Evolutionary conservation across 2,329 filamentous ascomycete species (phyloP), one percentile per base, ranked within the genome.

Genomic region (Neocatenulostroma microsporum): DNA sequence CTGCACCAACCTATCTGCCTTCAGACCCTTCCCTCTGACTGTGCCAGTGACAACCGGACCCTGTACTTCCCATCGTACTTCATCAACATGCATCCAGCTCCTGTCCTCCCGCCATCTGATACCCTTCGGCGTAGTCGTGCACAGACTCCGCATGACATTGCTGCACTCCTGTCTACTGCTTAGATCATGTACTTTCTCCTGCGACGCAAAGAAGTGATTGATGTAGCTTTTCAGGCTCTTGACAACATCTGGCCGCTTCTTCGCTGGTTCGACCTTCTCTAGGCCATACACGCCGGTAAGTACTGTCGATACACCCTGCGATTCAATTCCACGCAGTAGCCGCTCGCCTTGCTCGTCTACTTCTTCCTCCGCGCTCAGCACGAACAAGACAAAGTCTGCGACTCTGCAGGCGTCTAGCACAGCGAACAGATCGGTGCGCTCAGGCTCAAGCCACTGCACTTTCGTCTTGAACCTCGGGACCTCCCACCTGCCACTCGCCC

Each of bases 391-490:
- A 59, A 93, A 96, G 61, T 98, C 91, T 24, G 91, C 88, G 13
- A 86, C 74, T 39, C 86, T 77, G 44, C 86, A 87, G 24, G 86
- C 86, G 62, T 98, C 88, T 39, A 96, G 64, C 36, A 83, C 84
- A 23, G 78, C 75, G 14, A 84, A 70, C 12, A 96, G 62, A 45
- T 94, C 82, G 50, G 78, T 75, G 0, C 4, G n/a, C 68, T 0
- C n/a, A n/a, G 84, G 72, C 0, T 84, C 76, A 7, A 95, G 62
- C 57, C 94, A 98, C 61, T 93, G 82, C 10, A 98, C 62, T 55
- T 83, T 94, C 60, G 96, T 89, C 68, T 94, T 94, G 70, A 96
- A 98, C 20, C 91, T 77, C 44, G 94, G 87, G 51, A 96, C 71
- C 7, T 79, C 70, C 19, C 87, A 78, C 38, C 77, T 76, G 28